These are phyloP conservation scores for Plenodomus tracheiphilus DNA, from an alignment of 2,329 filamentous ascomycete species.

Conservation along the genomic window DNA sequence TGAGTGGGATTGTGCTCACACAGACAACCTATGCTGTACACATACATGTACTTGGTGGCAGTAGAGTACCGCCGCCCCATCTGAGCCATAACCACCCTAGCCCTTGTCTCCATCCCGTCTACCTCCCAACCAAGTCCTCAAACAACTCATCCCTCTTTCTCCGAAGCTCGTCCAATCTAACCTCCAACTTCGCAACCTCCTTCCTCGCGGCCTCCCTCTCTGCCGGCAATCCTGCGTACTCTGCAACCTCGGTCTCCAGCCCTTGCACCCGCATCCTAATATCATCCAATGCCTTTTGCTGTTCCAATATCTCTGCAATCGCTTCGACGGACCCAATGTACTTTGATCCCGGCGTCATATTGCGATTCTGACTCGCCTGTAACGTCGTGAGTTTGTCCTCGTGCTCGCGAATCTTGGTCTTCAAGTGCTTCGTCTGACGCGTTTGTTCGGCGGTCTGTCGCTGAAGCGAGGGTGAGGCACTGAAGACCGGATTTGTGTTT, in stretches of 20 bases:
- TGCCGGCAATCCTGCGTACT: conserved; percentile 73
- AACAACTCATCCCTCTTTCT: conserved; percentile 72
- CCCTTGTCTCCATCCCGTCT: not conserved
- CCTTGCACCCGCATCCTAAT: conserved; percentile 62
- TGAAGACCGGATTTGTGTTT: conserved; percentile 39
- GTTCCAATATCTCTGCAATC: conserved; percentile 59
- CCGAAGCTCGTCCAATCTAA: conserved; percentile 64
- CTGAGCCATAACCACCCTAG: too few relatives aligned
- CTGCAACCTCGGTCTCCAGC: conserved; percentile 64
- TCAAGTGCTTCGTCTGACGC: conserved; percentile 68
- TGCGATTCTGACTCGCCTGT: conserved; percentile 23
- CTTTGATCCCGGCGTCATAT: conserved; percentile 33
- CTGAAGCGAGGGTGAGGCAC: conserved; percentile 60
- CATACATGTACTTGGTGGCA: too few relatives aligned
- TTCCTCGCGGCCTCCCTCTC: conserved; percentile 68
- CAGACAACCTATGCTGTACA: too few relatives aligned
- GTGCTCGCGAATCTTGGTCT: conserved; percentile 69
- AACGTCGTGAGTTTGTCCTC: conserved; percentile 46
- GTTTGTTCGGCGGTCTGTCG: conserved; percentile 75
- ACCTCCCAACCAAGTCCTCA: conserved; percentile 66
- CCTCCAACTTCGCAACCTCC: conserved; percentile 70
- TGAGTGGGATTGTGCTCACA: too few relatives aligned
- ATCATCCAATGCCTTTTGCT: conserved; percentile 64
- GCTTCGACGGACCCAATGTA: conserved; percentile 52
- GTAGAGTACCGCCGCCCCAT: too few relatives aligned